Evolutionary conservation across 2,329 filamentous ascomycete species (phyloP).

Genomic region (Pseudogymnoascus sp.): DNA sequence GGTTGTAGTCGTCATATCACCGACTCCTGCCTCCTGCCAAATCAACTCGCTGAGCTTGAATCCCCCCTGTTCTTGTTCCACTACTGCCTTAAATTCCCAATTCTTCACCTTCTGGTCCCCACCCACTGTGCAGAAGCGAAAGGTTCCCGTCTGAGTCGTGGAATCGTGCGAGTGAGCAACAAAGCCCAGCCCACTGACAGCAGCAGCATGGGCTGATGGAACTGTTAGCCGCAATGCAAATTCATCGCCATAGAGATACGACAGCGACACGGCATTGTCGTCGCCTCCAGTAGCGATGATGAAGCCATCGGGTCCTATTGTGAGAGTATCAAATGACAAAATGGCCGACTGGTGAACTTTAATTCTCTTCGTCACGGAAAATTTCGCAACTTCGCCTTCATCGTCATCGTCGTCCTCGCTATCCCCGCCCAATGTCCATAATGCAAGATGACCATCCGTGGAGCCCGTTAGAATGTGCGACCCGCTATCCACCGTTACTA

Average conservation of each 20-base stretch:
- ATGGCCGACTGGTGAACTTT: slow-evolving; percentile 73
- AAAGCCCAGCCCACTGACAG: slow-evolving; percentile 47
- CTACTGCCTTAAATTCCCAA: slow-evolving; percentile 31
- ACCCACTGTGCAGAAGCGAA: slow-evolving; percentile 29
- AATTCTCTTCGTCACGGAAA: slow-evolving; percentile 17
- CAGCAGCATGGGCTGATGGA: slow-evolving; percentile 59
- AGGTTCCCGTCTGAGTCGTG: slow-evolving; percentile 4
- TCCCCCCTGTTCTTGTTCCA: background rate
- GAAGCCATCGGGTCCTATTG: slow-evolving; percentile 27
- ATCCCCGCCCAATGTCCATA: slow-evolving; percentile 40
- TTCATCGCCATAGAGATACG: slow-evolving; percentile 29
- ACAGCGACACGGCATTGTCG: slow-evolving; percentile 68
- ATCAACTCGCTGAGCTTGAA: background rate
- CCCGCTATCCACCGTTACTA: slow-evolving; percentile 31
- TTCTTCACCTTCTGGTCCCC: slow-evolving; percentile 40
- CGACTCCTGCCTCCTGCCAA: background rate
- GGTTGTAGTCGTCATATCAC: background rate
- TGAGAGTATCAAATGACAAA: slow-evolving; percentile 49
- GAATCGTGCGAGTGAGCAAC: background rate
- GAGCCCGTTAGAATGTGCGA: slow-evolving; percentile 54
- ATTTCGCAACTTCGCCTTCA: background rate
- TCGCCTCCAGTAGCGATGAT: slow-evolving; percentile 68
- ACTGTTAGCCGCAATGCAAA: slow-evolving; percentile 31
- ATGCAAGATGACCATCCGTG: slow-evolving; percentile 68
- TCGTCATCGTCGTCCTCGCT: slow-evolving; percentile 6